A percentile compares a stretch with the other conserved stretches of the same genome.
Conservation (phyloP, 164 flowering plant genomes). For the Piper longum region DNA sequence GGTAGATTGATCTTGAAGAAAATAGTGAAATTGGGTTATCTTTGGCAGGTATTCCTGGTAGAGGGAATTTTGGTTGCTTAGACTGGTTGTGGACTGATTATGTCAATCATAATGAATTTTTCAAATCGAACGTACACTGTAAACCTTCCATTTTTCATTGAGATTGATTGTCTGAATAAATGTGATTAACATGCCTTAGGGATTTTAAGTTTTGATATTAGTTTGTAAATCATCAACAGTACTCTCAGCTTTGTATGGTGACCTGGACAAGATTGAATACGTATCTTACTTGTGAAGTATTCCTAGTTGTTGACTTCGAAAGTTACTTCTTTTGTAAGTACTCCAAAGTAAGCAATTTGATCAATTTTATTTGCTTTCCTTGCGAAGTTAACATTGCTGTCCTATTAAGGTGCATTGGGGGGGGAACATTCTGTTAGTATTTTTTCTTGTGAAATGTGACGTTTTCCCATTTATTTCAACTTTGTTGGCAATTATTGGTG, state of each 20-base stretch:
- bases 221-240: background rate
- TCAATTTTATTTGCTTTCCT: too few species aligned
- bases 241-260: background rate
- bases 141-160: background rate
- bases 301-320: background rate
- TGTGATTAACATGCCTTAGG: background rate
- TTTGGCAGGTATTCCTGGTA: background rate
- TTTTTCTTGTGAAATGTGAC: background rate
- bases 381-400: too few species aligned
- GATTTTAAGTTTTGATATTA: too few species aligned
- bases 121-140: background rate
- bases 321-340: background rate
- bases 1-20: background rate
- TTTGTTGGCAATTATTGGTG: constrained; percentile 5
- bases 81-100: background rate
- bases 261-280: background rate
- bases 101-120: background rate
- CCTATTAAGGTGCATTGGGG: too few species aligned
- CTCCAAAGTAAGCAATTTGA: too few species aligned
- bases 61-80: background rate
- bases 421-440: too few species aligned
- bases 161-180: too few species aligned
- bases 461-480: background rate
- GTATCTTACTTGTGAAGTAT: background rate
- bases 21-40: background rate